These are phyloP conservation scores for Solanum pinnatisectum DNA, from an alignment of 257 asterid species.

Conservation along the genomic window DNA sequence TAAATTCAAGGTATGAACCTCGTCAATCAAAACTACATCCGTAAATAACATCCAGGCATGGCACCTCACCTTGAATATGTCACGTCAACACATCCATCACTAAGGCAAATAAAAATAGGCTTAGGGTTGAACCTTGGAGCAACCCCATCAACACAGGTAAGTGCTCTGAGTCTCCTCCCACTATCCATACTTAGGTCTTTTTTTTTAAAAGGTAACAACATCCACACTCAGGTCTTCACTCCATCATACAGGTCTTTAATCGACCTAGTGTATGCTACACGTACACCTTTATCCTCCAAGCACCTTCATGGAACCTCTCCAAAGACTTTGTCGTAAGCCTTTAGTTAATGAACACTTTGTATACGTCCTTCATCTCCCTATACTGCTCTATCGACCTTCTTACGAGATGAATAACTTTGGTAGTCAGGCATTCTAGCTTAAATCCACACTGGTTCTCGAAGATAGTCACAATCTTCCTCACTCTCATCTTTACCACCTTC, in stretches of 20 bases:
- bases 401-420: not conserved
- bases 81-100: not conserved
- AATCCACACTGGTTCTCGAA: not conserved
- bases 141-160: not conserved
- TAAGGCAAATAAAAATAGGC: not conserved
- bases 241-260: not conserved
- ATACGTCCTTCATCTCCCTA: not conserved
- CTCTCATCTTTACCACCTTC: not conserved
- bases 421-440: not conserved
- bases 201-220: too few relatives aligned
- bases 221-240: not conserved
- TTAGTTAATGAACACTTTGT: not conserved
- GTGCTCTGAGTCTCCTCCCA: not conserved
- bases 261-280: not conserved
- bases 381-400: not conserved
- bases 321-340: not conserved
- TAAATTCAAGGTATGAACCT: too few relatives aligned
- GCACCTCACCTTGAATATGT: not conserved
- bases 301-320: not conserved
- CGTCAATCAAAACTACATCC: not conserved
- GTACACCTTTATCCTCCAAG: not conserved
- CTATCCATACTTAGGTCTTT: not conserved
- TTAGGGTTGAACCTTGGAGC: not conserved
- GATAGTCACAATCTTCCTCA: too few relatives aligned
- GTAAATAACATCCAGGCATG: not conserved